phyloP scores from a whole-genome alignment of 2,329 filamentous ascomycete species.

The Clonostachys byssicola region DNA sequence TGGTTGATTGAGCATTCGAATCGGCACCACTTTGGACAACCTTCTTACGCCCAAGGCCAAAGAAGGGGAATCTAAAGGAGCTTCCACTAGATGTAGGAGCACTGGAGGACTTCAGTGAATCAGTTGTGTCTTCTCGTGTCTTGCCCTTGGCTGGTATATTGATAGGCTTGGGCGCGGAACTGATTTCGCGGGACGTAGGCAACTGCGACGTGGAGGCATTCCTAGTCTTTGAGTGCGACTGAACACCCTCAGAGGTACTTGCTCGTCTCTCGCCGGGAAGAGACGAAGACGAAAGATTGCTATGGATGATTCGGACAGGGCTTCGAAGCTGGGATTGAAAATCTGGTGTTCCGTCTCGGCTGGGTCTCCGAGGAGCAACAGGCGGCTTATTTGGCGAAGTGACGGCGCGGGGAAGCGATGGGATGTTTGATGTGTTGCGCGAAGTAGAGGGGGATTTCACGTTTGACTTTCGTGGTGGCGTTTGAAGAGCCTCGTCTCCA shows the following conservation, averaged over 20 bases:
- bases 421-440: not conserved
- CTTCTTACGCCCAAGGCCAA: constrained; percentile 60
- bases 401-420: not conserved
- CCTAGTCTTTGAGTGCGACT: constrained; percentile 20
- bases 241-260: constrained; percentile 26
- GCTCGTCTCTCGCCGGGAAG: constrained; percentile 38
- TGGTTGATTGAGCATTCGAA: constrained; percentile 40
- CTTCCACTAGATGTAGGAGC: constrained; percentile 50
- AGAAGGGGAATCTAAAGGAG: constrained; percentile 71
- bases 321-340: constrained; percentile 52
- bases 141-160: too few species aligned
- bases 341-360: constrained; percentile 62
- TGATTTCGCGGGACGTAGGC: constrained; percentile 2
- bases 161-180: not conserved
- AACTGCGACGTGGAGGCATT: constrained; percentile 24
- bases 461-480: too few species aligned
- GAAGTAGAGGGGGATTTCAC: not conserved
- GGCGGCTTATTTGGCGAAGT: not conserved
- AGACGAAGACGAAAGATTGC: constrained; percentile 49
- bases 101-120: constrained; percentile 10
- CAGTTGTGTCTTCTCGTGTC: not conserved
- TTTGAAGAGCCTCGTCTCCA: constrained; percentile 12
- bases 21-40: constrained; percentile 38
- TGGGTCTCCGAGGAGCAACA: constrained; percentile 45
- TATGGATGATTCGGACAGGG: constrained; percentile 55